Evolutionary conservation across 2,329 filamentous ascomycete genomes (phyloP).

Genomic region (Cladosporium sphaerospermum): DNA sequence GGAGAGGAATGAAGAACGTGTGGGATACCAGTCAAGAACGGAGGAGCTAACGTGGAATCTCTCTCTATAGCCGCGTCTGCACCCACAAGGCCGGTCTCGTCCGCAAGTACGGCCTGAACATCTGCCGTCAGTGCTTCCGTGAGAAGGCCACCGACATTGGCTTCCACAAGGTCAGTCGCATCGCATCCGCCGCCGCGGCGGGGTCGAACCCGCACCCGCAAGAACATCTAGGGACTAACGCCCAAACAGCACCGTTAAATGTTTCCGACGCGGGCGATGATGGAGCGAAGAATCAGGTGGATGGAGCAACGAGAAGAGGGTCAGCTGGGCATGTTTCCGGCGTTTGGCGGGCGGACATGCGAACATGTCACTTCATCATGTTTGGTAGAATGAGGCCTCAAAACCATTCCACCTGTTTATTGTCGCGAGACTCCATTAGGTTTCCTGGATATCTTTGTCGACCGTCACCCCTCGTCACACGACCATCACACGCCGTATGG

Average conservation of each 20-base stretch:
- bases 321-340: slow-evolving; percentile 12
- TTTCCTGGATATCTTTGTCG: too few species aligned
- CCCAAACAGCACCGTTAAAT: slow-evolving; percentile 29
- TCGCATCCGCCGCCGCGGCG: background rate
- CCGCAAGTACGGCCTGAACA: slow-evolving; percentile 97
- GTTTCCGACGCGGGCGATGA: slow-evolving; percentile 11
- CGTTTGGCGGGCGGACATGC: slow-evolving; percentile 11
- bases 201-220: background rate
- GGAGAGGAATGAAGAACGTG: slow-evolving; percentile 4
- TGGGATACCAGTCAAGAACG: slow-evolving; percentile 14
- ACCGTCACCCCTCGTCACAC: too few species aligned
- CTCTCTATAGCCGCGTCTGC: slow-evolving; percentile 63
- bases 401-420: slow-evolving; percentile 12
- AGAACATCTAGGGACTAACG: background rate
- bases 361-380: slow-evolving; percentile 11
- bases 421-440: background rate
- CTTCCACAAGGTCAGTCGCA: slow-evolving; percentile 54
- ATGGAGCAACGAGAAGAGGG: slow-evolving; percentile 9
- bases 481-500: too few species aligned
- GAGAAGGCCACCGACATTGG: slow-evolving; percentile 63
- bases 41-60: slow-evolving; percentile 24
- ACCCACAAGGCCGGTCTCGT: slow-evolving; percentile 98
- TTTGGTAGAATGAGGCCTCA: slow-evolving; percentile 11
- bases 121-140: slow-evolving; percentile 66
- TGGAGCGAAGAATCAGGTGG: slow-evolving; percentile 12